These are phyloP conservation scores for Trypanosoma caninum DNA, from an alignment of 208 protist genomes.

Conservation along the genomic window DNA sequence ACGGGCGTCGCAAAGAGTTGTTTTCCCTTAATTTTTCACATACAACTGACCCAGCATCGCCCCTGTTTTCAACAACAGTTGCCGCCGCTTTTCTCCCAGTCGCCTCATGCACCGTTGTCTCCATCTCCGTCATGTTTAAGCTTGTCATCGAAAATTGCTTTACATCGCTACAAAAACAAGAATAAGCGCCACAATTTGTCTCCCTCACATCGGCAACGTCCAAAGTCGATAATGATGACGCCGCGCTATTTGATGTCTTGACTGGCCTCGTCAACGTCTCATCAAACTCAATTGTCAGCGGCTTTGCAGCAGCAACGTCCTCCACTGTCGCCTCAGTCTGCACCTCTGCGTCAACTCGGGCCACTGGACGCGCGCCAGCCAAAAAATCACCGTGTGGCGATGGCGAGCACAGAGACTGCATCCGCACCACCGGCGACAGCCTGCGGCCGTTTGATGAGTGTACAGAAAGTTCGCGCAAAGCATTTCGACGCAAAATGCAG, in stretches of 20 bases:
- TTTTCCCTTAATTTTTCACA: too few relatives aligned
- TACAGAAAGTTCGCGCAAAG: background rate
- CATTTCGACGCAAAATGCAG: background rate
- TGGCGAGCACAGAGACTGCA: slow-evolving; percentile 17
- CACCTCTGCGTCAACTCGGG: slow-evolving; percentile 5
- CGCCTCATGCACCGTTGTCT: too few relatives aligned
- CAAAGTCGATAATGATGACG: slow-evolving; percentile 4
- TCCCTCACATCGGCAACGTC: background rate
- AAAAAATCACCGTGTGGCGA: background rate
- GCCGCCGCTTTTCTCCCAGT: too few relatives aligned
- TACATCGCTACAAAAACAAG: background rate
- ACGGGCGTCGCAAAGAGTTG: too few relatives aligned
- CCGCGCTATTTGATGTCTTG: background rate
- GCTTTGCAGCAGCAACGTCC: background rate
- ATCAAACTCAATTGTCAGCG: slow-evolving; percentile 18
- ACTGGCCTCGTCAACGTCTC: background rate
- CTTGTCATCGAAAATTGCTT: too few relatives aligned
- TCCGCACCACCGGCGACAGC: slow-evolving; percentile 1
- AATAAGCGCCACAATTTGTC: background rate
- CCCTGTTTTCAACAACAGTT: too few relatives aligned
- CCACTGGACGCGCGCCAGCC: background rate
- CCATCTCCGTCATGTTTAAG: too few relatives aligned
- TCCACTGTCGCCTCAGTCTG: slow-evolving; percentile 21
- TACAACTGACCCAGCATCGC: too few relatives aligned
- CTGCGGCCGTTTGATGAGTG: background rate